Evolutionary conservation across 192 early-diverging fungal species (phyloP).

Genomic region (Podochytrium sp.): DNA sequence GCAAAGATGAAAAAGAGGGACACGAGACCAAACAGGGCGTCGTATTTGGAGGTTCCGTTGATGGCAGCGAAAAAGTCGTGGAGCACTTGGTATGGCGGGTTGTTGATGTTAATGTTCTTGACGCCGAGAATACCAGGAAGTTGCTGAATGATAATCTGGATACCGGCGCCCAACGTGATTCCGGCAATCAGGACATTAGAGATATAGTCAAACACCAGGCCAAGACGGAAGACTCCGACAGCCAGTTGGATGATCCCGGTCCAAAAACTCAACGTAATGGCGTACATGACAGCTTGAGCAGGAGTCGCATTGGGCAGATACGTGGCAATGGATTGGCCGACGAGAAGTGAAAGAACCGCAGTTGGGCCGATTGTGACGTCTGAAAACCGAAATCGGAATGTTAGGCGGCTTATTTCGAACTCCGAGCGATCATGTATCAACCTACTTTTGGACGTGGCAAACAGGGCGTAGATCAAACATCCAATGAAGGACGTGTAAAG

Average conservation of each 20-base stretch:
- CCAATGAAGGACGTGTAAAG: conserved; percentile 79
- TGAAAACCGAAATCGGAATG: neutral
- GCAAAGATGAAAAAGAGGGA: conserved; percentile 48
- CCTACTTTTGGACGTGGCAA: conserved; percentile 72
- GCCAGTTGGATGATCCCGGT: conserved; percentile 70
- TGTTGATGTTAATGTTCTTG: conserved; percentile 71
- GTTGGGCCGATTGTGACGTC: conserved; percentile 73
- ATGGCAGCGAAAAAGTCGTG: conserved; percentile 58
- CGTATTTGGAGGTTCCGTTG: conserved; percentile 33
- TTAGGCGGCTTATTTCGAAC: neutral
- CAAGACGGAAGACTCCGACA: conserved; percentile 79
- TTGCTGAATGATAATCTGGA: conserved; percentile 82
- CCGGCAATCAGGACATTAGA: conserved; percentile 59
- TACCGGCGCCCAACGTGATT: conserved; percentile 75
- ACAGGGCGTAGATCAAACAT: conserved; percentile 66
- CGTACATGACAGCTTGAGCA: conserved; percentile 47
- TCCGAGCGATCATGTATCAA: neutral
- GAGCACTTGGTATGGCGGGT: conserved; percentile 75
- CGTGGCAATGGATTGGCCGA: conserved; percentile 65
- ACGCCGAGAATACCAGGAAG: conserved; percentile 80
- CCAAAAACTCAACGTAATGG: conserved; percentile 67
- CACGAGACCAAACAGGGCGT: conserved; percentile 59
- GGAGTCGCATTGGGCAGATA: conserved; percentile 29
- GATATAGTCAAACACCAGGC: conserved; percentile 86
- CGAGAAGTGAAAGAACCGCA: conserved; percentile 76